Conservation (phyloP, 2,329 filamentous ascomycete genomes). For the Colletotrichum sp. region DNA sequence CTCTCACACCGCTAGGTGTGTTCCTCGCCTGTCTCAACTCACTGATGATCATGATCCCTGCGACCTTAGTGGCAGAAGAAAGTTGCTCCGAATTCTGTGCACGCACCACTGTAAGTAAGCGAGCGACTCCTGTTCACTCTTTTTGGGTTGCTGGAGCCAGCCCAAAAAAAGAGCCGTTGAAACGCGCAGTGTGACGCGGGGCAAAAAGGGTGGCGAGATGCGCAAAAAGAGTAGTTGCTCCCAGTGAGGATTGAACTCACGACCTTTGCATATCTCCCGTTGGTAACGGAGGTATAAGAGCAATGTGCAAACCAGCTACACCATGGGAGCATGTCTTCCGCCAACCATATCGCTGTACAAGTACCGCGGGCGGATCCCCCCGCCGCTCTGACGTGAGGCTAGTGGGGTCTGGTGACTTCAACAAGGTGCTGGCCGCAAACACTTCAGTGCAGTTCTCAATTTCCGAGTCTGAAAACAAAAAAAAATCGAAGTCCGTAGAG, state of each 20-base stretch:
- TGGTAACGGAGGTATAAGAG: slow-evolving; percentile 32
- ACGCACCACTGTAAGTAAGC: not conserved
- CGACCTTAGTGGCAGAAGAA: slow-evolving; percentile 20
- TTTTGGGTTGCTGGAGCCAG: not conserved
- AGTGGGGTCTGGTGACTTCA: not conserved
- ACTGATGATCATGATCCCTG: not conserved
- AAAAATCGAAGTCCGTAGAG: not conserved
- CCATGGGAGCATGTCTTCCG: slow-evolving; percentile 27
- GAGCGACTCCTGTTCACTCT: no score
- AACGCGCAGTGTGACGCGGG: not conserved
- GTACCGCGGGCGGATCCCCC: not conserved
- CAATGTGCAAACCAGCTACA: slow-evolving; percentile 38
- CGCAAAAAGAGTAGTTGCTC: slow-evolving; percentile 14
- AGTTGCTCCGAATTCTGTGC: not conserved
- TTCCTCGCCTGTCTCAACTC: not conserved
- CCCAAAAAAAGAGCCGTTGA: not conserved
- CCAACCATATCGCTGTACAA: not conserved
- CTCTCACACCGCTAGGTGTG: not conserved
- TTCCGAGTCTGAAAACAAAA: not conserved
- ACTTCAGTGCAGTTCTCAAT: not conserved
- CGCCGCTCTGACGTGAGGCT: not conserved
- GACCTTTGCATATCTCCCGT: slow-evolving; percentile 33
- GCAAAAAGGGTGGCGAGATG: not conserved
- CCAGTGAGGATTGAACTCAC: slow-evolving; percentile 36
- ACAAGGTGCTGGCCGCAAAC: not conserved